These are phyloP conservation scores for Noccaea bulbosa DNA, from an alignment of 345 rosid species.

Conservation along the genomic window DNA sequence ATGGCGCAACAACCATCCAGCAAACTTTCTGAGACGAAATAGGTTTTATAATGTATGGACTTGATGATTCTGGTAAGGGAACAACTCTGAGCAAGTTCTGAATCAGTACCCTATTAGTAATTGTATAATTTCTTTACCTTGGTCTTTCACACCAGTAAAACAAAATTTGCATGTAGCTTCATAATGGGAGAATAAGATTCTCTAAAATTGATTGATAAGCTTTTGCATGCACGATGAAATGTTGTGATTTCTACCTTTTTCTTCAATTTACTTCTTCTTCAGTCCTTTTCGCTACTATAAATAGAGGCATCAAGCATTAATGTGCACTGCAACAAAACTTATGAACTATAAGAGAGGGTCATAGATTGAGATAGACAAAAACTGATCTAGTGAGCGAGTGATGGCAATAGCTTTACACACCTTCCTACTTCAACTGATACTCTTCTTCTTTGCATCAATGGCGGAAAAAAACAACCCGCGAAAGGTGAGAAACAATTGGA, in stretches of 20 bases:
- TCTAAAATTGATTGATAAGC: constrained; percentile 35
- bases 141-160: not conserved
- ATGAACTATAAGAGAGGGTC: not conserved
- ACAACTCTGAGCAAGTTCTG: not conserved
- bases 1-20: no score
- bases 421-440: constrained; percentile 30
- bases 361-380: not conserved
- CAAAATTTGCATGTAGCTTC: not conserved
- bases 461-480: constrained; percentile 20
- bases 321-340: not conserved
- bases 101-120: constrained; percentile 12
- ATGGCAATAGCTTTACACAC: constrained; percentile 9
- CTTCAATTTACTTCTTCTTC: constrained; percentile 5
- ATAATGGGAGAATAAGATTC: constrained; percentile 30
- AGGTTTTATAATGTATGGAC: no score
- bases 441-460: constrained; percentile 15
- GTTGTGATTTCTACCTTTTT: constrained; percentile 25
- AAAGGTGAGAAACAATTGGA: constrained; percentile 10
- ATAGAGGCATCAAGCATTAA: not conserved
- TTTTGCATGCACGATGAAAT: constrained; percentile 29
- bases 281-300: constrained; percentile 16
- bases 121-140: not conserved
- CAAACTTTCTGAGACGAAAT: no score
- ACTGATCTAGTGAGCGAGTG: constrained; percentile 12
- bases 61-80: no score